Evolutionary conservation across 2,329 filamentous ascomycete genomes (phyloP).

Genomic region (Sclerotinia sclerotiorum): DNA sequence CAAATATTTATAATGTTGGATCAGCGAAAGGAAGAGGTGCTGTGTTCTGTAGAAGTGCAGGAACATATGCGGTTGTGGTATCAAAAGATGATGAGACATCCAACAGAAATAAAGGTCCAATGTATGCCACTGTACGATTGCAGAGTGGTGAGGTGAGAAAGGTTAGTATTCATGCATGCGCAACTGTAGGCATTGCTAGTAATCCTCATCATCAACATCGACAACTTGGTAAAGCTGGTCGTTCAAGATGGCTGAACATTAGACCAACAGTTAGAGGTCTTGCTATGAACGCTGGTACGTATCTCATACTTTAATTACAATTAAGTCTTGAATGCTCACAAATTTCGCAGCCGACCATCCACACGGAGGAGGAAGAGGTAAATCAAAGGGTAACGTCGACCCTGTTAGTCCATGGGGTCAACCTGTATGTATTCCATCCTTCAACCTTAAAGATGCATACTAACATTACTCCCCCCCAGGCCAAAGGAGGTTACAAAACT

Average conservation of each 20-base stretch:
- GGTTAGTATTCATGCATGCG: conserved; percentile 89
- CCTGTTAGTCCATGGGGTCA: conserved; percentile 96
- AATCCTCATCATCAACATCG: conserved; percentile 89
- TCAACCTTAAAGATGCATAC: conserved; percentile 13
- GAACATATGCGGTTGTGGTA: conserved; percentile 85
- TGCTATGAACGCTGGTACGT: conserved; percentile 92
- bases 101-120: conserved; percentile 56
- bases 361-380: conserved; percentile 97
- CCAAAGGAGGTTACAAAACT: conserved; percentile 90
- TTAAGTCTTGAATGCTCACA: conserved; percentile 21
- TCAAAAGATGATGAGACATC: conserved; percentile 79
- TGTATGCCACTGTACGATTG: conserved; percentile 79
- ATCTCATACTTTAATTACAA: conserved; percentile 15
- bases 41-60: conserved; percentile 92
- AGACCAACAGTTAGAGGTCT: conserved; percentile 94
- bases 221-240: conserved; percentile 91
- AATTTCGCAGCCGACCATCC: conserved; percentile 74
- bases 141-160: conserved; percentile 91
- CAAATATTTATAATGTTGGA: conserved; percentile 86
- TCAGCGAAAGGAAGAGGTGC: conserved; percentile 70
- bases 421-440: conserved; percentile 64
- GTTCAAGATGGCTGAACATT: conserved; percentile 90
- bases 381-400: conserved; percentile 96
- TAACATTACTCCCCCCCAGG: conserved; percentile 44
- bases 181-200: conserved; percentile 90